Percentiles rank a stretch among this genome's conserved stretches.
Conservation (phyloP, 768 basidiomycete species). For the Boletus insuetus region DNA sequence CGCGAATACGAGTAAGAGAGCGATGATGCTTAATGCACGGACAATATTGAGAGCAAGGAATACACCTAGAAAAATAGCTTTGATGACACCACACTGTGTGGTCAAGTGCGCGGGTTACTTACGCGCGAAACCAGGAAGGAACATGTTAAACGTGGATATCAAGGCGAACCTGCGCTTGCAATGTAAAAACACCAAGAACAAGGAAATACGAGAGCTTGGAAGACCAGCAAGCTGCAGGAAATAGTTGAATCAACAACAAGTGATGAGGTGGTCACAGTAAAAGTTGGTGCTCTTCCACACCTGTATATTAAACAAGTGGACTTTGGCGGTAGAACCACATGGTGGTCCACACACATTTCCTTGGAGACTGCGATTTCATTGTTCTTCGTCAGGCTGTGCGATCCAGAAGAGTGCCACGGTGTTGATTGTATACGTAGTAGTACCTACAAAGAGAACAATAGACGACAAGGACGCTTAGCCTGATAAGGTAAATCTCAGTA, state of each 20-base stretch:
- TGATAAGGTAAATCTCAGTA: slow-evolving; percentile 17
- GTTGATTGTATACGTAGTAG: slow-evolving; percentile 7
- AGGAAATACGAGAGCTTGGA: slow-evolving; percentile 13
- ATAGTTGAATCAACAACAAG: not conserved
- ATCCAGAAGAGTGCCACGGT: not conserved
- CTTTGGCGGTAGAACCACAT: not conserved
- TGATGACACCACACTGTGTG: not conserved
- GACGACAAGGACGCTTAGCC: slow-evolving; percentile 12
- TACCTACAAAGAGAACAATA: slow-evolving; percentile 21
- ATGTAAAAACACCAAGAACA: slow-evolving; percentile 1
- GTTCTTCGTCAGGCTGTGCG: slow-evolving; percentile 12
- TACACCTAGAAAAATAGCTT: slow-evolving; percentile 32
- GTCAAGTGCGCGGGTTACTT: slow-evolving; percentile 1
- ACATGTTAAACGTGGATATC: slow-evolving; percentile 9
- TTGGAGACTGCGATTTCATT: slow-evolving; percentile 27
- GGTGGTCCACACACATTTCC: slow-evolving; percentile 9
- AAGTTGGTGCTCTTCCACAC: not conserved
- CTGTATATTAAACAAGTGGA: not conserved
- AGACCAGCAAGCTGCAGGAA: slow-evolving; percentile 26
- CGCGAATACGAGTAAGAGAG: slow-evolving; percentile 77
- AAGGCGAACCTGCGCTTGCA: slow-evolving; percentile 25
- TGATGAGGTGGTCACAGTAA: not conserved
- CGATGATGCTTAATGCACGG: slow-evolving; percentile 72
- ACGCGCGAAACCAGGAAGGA: slow-evolving; percentile 30
- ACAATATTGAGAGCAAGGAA: slow-evolving; percentile 79